Conservation (phyloP, 768 basidiomycete species). For the Tulasnella sp. region DNA sequence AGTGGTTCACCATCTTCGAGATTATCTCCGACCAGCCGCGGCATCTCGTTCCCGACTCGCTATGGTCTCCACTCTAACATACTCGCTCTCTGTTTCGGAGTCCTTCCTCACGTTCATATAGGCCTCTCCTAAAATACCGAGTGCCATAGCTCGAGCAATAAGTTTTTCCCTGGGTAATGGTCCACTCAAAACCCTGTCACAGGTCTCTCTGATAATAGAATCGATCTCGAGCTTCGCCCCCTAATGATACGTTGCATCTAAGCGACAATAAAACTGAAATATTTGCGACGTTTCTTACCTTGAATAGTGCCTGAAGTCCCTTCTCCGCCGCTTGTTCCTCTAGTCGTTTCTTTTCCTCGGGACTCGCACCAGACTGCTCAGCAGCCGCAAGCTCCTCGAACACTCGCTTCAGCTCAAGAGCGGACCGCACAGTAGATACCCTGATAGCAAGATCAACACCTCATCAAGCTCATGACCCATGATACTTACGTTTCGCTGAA, state of each 20-base stretch:
- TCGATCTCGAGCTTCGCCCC: slow-evolving; percentile 87
- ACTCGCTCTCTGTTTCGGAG: slow-evolving; percentile 49
- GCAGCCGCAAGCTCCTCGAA: slow-evolving; percentile 89
- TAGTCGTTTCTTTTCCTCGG: slow-evolving; percentile 66
- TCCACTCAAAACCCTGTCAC: slow-evolving; percentile 52
- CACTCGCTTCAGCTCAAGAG: slow-evolving; percentile 77
- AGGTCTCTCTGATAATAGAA: slow-evolving; percentile 76
- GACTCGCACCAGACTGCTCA: slow-evolving; percentile 65
- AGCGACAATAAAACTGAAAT: slow-evolving; percentile 1
- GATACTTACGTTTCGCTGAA: slow-evolving; percentile 79
- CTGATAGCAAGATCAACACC: too few species aligned
- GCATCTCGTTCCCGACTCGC: slow-evolving; percentile 20
- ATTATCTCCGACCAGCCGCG: not conserved
- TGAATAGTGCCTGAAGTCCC: slow-evolving; percentile 80
- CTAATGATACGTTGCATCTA: slow-evolving; percentile 27
- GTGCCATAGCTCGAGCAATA: slow-evolving; percentile 59
- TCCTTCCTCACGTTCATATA: slow-evolving; percentile 62
- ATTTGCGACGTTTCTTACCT: slow-evolving; percentile 33
- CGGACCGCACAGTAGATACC: slow-evolving; percentile 72
- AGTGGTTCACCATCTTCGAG: too few species aligned
- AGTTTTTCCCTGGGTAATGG: slow-evolving; percentile 37
- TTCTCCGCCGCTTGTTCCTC: slow-evolving; percentile 93
- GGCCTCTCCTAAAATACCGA: slow-evolving; percentile 76
- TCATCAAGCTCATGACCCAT: too few species aligned
- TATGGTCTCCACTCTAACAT: slow-evolving; percentile 62